Conservation (phyloP, 169 alveolate genomes). For the Eimeria maxima region DNA sequence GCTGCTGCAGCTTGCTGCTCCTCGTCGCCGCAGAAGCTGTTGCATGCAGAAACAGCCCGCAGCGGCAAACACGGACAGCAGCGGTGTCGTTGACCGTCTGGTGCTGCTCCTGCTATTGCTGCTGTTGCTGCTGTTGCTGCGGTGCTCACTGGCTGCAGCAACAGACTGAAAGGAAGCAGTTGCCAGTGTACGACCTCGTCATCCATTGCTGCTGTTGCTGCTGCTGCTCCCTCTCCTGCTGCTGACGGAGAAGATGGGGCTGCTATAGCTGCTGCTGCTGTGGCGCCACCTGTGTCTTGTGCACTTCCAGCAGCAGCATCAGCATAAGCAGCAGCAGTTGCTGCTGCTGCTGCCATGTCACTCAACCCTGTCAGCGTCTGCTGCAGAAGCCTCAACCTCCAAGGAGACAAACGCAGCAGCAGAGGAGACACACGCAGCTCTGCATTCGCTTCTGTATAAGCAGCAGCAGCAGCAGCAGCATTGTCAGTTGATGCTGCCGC, state of each 20-base stretch:
- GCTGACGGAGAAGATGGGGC: not conserved
- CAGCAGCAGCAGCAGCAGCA: conserved; percentile 61
- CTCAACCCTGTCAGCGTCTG: conserved; percentile 18
- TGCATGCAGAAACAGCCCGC: conserved; percentile 35
- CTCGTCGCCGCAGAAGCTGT: conserved; percentile 59
- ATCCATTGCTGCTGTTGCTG: not conserved
- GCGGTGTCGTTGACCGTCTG: not conserved
- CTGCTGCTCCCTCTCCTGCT: conserved; percentile 2
- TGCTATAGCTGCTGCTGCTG: conserved; percentile 45
- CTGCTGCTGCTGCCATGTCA: conserved; percentile 48
- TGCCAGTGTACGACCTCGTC: conserved; percentile 3
- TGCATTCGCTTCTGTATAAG: conserved; percentile 4
- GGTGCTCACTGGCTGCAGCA: not conserved
- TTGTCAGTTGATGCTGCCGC: conserved; percentile 25
- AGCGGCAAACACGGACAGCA: conserved; percentile 38
- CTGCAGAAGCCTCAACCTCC: conserved; percentile 59
- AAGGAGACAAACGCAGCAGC: conserved; percentile 74
- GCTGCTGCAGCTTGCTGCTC: conserved; percentile 61
- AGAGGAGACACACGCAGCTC: conserved; percentile 55
- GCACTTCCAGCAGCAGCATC: conserved; percentile 46
- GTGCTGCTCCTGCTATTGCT: not conserved
- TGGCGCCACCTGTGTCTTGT: not conserved
- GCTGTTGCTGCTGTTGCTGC: conserved; percentile 63
- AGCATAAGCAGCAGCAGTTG: conserved; percentile 15
- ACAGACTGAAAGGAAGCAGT: conserved; percentile 33